Evolutionary conservation across 2,329 filamentous ascomycete genomes (phyloP), one percentile per base, ranked within the genome.

Genomic region (Diaporthe australafricana): DNA sequence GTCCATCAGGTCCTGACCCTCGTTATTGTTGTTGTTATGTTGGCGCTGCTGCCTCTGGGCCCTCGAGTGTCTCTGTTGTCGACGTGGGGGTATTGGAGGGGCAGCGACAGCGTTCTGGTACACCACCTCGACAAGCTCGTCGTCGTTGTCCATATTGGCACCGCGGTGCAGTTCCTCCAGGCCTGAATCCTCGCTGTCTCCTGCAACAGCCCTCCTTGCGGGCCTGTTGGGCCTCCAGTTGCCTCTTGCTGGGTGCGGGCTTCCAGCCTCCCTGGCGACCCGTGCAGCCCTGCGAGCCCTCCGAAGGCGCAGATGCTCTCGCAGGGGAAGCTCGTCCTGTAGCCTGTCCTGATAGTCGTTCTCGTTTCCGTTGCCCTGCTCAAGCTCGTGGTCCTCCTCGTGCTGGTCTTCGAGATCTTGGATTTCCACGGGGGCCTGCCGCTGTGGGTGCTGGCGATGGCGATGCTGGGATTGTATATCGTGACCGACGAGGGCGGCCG

Each of bases 11-110:
- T 38, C 30, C 14, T 38, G 60, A 45, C 45, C 60, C 22, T 50
- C 42, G 45, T 35, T 30, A 16, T 47, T 32, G 50, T n/a, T 17
- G 17, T 32, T 17, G 16, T 53, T 17, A 40, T 52, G 32, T 32
- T 53, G 45, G 9, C n/a, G 45, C 30, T 53, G 50, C 35, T 72
- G 72, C 25, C 65, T 69, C 22, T 53, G 77, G 1, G 30, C n/a
- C 60, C 60, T 65, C 30, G 14, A 3, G n/a, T 71, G 63, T 48
- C 73, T 73, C 57, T 71, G 73, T 60, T 75, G 75, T n/a, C 47
- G 70, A 32, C 45, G 69, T 52, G 47, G 71, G 65, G 47, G 69
- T 45, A 38, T 53, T 42, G 57, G 69, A 60, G 62, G 63, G 47
- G 17, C 68, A 45, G 66, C 20, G 11, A 42, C n/a, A 9, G 22